Evolutionary conservation across 768 basidiomycete genomes (phyloP).

Genomic region (Lentinula sp.): DNA sequence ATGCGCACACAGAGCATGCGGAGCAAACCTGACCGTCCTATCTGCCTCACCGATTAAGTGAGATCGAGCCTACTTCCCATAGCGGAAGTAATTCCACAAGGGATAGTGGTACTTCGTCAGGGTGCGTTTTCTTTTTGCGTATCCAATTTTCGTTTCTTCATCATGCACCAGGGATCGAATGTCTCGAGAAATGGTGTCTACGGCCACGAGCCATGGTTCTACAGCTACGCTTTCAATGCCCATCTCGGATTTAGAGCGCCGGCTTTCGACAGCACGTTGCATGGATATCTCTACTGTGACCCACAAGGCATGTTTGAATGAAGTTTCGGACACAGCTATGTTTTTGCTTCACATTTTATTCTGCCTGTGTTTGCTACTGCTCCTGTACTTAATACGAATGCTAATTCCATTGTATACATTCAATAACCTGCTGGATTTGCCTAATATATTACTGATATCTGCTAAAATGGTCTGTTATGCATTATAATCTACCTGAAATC

Average conservation of each 20-base stretch:
- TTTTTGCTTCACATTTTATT: background rate
- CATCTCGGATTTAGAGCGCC: conserved; percentile 72
- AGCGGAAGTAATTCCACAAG: conserved; percentile 48
- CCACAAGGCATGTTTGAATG: conserved; percentile 57
- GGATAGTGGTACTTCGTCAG: conserved; percentile 46
- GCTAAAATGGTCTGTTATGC: no score
- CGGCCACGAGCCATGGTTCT: conserved; percentile 47
- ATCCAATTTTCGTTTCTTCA: background rate
- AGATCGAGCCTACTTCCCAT: conserved; percentile 24
- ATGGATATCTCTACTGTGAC: conserved; percentile 96
- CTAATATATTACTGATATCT: no score
- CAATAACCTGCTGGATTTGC: no score
- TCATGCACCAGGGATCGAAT: conserved; percentile 40
- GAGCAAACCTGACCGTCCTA: conserved; percentile 8
- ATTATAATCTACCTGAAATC: no score
- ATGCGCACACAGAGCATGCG: conserved; percentile 31
- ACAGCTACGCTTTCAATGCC: conserved; percentile 48
- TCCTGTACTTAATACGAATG: no score
- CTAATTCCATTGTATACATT: no score
- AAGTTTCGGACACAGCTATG: background rate
- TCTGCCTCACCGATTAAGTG: conserved; percentile 14
- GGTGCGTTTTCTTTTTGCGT: conserved; percentile 26
- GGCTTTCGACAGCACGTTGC: conserved; percentile 70
- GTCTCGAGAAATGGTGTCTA: conserved; percentile 54
- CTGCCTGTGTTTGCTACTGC: no score